A percentile compares a stretch with the other conserved stretches of the same genome.
These are phyloP conservation scores for Stellera chamaejasme DNA, from an alignment of 345 rosid genomes.

Conservation along the genomic window DNA sequence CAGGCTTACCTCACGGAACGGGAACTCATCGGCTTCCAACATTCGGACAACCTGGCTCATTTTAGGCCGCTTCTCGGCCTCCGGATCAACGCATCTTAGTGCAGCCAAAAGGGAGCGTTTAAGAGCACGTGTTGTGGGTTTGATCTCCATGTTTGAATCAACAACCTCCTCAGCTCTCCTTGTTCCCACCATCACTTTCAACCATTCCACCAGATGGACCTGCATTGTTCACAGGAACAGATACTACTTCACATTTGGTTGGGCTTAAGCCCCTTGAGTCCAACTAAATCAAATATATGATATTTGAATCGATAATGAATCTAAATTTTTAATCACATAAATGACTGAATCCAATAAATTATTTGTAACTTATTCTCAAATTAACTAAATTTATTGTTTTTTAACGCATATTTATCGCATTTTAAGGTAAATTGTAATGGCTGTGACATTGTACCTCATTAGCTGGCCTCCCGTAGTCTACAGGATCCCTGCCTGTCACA, in stretches of 20 bases:
- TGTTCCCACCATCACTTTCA: slow-evolving; percentile 92
- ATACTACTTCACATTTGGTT: neutral
- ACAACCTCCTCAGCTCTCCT: slow-evolving; percentile 91
- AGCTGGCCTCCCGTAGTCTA: slow-evolving; percentile 87
- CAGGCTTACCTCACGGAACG: slow-evolving; percentile 64
- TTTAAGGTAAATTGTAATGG: neutral
- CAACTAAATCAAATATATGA: no score
- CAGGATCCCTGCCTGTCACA: slow-evolving; percentile 92
- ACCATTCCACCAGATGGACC: slow-evolving; percentile 97
- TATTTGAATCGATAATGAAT: no score
- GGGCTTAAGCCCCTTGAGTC: no score
- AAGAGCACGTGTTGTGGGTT: slow-evolving; percentile 61
- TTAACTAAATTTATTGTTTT: no score
- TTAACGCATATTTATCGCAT: no score
- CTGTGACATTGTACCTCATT: slow-evolving; percentile 43
- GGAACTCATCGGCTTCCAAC: slow-evolving; percentile 86
- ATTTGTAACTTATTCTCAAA: no score
- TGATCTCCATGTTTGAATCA: slow-evolving; percentile 69
- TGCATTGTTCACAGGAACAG: slow-evolving; percentile 18
- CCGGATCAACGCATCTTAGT: slow-evolving; percentile 89
- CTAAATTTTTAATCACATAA: no score
- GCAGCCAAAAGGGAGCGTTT: slow-evolving; percentile 77
- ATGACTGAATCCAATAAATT: no score
- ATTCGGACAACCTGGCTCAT: slow-evolving; percentile 84
- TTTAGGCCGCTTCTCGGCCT: slow-evolving; percentile 79